These are phyloP conservation scores for Yueomyces sinensis DNA, from an alignment of 805 yeast species.

Conservation along the genomic window DNA sequence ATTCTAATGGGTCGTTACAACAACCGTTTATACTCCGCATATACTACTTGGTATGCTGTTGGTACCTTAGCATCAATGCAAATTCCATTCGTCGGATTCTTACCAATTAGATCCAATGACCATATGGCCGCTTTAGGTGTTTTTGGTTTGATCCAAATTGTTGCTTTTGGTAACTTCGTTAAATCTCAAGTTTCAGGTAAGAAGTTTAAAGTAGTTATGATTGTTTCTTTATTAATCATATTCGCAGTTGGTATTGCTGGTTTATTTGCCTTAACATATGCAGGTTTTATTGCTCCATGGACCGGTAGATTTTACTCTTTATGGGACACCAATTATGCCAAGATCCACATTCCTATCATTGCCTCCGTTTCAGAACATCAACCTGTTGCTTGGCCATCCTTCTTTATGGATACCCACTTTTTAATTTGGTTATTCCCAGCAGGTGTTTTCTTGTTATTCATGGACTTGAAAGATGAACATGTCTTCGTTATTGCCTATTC, in stretches of 20 bases:
- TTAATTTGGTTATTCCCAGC: slow-evolving; percentile 98
- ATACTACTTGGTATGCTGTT: slow-evolving; percentile 91
- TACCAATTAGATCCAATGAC: slow-evolving; percentile 93
- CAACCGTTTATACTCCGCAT: slow-evolving; percentile 72
- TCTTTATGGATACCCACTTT: slow-evolving; percentile 86
- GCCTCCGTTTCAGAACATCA: slow-evolving; percentile 99
- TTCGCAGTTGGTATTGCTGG: slow-evolving; percentile 54
- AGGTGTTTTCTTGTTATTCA: slow-evolving; percentile 83
- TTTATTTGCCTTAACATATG: slow-evolving; percentile 65
- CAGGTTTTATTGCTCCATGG: slow-evolving; percentile 98
- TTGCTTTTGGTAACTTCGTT: slow-evolving; percentile 73
- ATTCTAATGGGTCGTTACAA: slow-evolving; percentile 89
- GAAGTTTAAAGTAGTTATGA: slow-evolving; percentile 59
- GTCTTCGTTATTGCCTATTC: slow-evolving; percentile 84
- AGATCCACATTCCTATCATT: slow-evolving; percentile 94
- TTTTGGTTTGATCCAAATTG: slow-evolving; percentile 87
- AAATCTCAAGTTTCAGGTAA: slow-evolving; percentile 56
- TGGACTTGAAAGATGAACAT: slow-evolving; percentile 83
- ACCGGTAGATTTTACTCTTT: slow-evolving; percentile 96
- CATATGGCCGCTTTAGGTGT: slow-evolving; percentile 98
- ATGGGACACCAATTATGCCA: slow-evolving; percentile 97
- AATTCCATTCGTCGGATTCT: slow-evolving; percentile 95
- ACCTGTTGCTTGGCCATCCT: slow-evolving; percentile 99
- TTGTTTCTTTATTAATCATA: slow-evolving; percentile 44
- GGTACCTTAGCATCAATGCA: slow-evolving; percentile 99